phyloP scores from a whole-genome alignment of 768 basidiomycete genomes.

The Lactarius hengduanensis region DNA sequence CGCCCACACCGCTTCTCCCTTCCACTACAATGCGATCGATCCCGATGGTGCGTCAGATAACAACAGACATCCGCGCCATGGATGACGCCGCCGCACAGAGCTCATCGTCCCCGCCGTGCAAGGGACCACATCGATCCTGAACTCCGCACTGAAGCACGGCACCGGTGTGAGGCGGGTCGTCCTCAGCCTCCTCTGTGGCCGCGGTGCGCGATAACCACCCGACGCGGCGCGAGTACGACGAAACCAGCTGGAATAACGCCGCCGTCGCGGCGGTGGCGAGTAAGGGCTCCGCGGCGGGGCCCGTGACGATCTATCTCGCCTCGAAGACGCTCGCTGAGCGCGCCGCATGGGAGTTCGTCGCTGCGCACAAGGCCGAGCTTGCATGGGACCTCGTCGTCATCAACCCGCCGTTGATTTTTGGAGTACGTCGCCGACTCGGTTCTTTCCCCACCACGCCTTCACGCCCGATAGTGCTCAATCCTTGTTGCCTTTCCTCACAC shows the following conservation, averaged over 20 bases:
- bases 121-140: constrained; percentile 64
- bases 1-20: constrained; percentile 66
- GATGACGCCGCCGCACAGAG: constrained; percentile 38
- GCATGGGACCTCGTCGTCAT: constrained; percentile 53
- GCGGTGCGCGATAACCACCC: constrained; percentile 38
- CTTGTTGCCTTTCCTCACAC: not conserved
- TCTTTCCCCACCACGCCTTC: not conserved
- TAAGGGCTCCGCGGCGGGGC: constrained; percentile 46
- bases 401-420: constrained; percentile 47
- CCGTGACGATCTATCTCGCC: constrained; percentile 44
- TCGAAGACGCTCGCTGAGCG: constrained; percentile 58
- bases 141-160: constrained; percentile 56
- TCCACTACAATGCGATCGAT: constrained; percentile 47
- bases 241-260: constrained; percentile 52
- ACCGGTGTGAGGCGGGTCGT: constrained; percentile 59
- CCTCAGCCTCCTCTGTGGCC: constrained; percentile 57
- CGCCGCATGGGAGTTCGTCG: constrained; percentile 52
- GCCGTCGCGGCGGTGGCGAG: constrained; percentile 46
- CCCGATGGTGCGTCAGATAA: constrained; percentile 33
- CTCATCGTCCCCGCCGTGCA: constrained; percentile 70
- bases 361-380: constrained; percentile 43
- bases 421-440: not conserved
- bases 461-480: not conserved
- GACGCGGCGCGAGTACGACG: constrained; percentile 28
- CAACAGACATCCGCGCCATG: not conserved